phyloP scores from a whole-genome alignment of 225 moss, liverwort and hornwort genomes.

The Takakia lepidozioides region DNA sequence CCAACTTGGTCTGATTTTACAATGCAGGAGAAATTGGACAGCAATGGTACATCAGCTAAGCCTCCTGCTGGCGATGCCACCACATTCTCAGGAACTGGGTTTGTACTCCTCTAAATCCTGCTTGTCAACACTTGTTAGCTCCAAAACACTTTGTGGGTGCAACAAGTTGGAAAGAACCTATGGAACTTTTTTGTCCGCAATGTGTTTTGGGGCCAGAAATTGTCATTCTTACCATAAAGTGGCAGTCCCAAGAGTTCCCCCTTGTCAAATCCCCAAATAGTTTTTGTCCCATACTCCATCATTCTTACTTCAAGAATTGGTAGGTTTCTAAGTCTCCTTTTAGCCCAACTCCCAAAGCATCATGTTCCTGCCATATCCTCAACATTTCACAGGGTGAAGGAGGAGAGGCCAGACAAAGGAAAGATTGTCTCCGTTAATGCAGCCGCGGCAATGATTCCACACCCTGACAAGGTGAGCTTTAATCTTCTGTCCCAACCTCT shows the following conservation, averaged over 20 bases:
- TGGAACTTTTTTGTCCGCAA: neutral
- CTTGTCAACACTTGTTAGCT: neutral
- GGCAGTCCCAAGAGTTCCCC: slow-evolving; percentile 12
- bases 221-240: neutral
- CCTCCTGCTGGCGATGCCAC: slow-evolving; percentile 16
- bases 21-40: slow-evolving; percentile 14
- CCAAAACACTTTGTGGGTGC: no score
- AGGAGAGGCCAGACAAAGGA: slow-evolving; percentile 25
- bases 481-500: no score
- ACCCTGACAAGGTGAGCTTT: slow-evolving; percentile 76
- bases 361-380: slow-evolving; percentile 2
- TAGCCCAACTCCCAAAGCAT: neutral
- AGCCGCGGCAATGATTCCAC: slow-evolving; percentile 96
- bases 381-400: slow-evolving; percentile 29
- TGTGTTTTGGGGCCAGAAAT: no score
- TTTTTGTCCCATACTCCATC: no score
- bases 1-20: neutral
- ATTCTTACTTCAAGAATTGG: no score
- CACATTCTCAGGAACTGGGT: slow-evolving; percentile 22
- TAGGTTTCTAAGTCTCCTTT: slow-evolving; percentile 4
- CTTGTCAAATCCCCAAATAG: no score
- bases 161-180: neutral
- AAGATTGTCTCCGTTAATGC: slow-evolving; percentile 47
- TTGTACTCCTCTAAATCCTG: neutral
- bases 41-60: slow-evolving; percentile 15